Base-by-base conservation (phyloP, 2,329 filamentous ascomycete species). In the Myriosclerotinia curreyana region DNA sequence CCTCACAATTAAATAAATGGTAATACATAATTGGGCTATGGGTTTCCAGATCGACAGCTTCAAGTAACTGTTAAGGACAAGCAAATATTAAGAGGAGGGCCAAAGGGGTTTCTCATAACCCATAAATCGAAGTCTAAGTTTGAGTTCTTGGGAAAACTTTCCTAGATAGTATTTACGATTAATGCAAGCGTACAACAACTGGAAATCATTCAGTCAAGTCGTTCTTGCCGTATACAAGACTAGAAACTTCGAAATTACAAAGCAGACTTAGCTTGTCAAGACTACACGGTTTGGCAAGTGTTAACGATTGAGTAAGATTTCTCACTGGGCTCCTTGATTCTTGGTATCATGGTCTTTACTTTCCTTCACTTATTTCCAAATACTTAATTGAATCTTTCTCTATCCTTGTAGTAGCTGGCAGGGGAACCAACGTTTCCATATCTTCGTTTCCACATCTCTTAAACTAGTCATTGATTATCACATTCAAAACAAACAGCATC, bases 1-100 rank as follows among this genome's bases (percentile, higher is more conserved):
- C 25, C 58, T 34, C 11, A 8, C 52, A 63, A 51, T 22, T 36
- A 34, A 58, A 34, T 56, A 63, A 49, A 42, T 42, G 17, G 31
- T 46, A 62, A 36, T 59, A 22, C 20, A 22, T 17, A 48, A 28
- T 56, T 20, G n/a, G 12, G 20, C 22, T 44, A 48, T 11, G 5
- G 8, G 34, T 22, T 22, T 36, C 7, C 4, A 20, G 34, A 4
- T 34, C 12, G 36, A 48, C 15, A 25, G 15, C 42, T n/a, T 59
- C 55, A 38, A 25, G 25, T 3, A 36, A 22, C 14, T 48, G 42
- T 2, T 14, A 1, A 36, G 28, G 31, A 20, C 5, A 59, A 46
- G 8, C 20, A 59, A 25, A 48, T 20, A 22, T 48, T n/a, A 25
- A 59, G 42, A 59, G 40, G 22, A 38, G 31, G 42, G 31, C 31